These are phyloP conservation scores for Lolium perenne DNA, from an alignment of 176 grass and related monocot species.

Conservation along the genomic window DNA sequence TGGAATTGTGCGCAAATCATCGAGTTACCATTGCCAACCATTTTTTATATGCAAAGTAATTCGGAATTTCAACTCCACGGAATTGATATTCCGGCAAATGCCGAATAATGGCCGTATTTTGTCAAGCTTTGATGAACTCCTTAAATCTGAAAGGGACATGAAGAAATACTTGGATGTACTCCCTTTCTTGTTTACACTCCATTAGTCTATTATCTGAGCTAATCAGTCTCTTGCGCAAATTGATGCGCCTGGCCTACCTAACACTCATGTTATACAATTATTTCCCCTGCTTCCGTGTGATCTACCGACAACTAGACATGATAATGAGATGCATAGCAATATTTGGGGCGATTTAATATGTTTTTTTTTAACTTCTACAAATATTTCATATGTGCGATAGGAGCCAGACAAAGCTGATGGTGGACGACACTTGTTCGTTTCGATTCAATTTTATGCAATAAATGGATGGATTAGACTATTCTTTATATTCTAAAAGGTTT, in stretches of 20 bases:
- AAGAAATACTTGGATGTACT: background rate
- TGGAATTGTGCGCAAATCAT: background rate
- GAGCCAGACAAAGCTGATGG: background rate
- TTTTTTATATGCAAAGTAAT: no score
- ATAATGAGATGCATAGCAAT: background rate
- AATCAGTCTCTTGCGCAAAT: background rate
- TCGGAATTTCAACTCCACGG: background rate
- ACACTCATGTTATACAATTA: background rate
- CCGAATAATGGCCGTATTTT: background rate
- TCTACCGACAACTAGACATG: constrained; percentile 18
- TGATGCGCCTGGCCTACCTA: background rate
- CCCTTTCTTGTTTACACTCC: background rate
- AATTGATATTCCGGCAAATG: background rate
- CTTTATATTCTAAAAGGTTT: no score
- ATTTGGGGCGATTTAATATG: background rate
- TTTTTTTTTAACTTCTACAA: background rate
- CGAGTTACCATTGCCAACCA: background rate
- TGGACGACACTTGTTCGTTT: no score
- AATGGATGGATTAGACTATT: no score
- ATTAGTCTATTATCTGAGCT: background rate
- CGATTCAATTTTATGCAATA: no score
- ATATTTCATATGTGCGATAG: background rate
- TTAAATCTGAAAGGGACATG: background rate
- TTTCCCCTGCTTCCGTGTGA: background rate
- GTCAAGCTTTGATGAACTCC: background rate